phyloP scores from a whole-genome alignment of 176 grass and related monocot species.

The Carex myosuroides region DNA sequence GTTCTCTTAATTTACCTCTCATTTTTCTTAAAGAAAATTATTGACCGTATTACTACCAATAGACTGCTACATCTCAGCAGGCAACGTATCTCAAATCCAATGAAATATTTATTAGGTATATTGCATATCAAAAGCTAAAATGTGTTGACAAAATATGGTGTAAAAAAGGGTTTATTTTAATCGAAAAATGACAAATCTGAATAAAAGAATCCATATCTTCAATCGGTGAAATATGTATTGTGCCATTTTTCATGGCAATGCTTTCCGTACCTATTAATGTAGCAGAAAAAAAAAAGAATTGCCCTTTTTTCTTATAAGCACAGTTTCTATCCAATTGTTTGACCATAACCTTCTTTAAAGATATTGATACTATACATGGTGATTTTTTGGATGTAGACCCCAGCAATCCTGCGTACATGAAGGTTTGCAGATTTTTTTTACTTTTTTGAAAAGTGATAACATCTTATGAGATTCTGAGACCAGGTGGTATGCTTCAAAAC shows the following conservation, averaged over 20 bases:
- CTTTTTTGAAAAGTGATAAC: not conserved
- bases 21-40: not conserved
- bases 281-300: not conserved
- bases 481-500: not conserved
- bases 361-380: slow-evolving; percentile 57
- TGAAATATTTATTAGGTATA: not conserved
- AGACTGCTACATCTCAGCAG: not conserved
- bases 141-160: not conserved
- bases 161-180: not conserved
- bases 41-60: not conserved
- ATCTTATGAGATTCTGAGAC: not conserved
- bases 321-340: not conserved
- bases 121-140: not conserved
- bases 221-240: not conserved
- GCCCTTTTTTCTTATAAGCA: not conserved
- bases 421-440: slow-evolving; percentile 39
- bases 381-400: slow-evolving; percentile 76
- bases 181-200: not conserved
- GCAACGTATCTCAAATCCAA: not conserved
- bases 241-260: not conserved
- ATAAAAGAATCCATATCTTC: not conserved
- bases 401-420: slow-evolving; percentile 43
- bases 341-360: slow-evolving; percentile 45
- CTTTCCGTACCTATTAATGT: not conserved
- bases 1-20: not conserved